phyloP scores from a whole-genome alignment of 345 rosid genomes.

The Syzygium grande region DNA sequence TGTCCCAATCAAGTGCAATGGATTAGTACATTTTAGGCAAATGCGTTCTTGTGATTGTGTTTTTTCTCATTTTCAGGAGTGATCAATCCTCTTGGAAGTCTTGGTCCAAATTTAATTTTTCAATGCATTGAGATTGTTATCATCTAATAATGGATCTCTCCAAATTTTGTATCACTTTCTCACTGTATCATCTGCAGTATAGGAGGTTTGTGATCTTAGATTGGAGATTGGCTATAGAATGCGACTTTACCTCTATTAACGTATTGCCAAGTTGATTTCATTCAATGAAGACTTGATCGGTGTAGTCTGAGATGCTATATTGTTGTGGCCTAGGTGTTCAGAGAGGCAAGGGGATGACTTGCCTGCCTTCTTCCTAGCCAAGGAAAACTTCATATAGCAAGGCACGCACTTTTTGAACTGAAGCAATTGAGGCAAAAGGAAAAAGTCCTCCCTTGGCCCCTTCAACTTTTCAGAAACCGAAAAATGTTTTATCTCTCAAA shows the following conservation, averaged over 20 bases:
- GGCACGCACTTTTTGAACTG: background rate
- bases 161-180: background rate
- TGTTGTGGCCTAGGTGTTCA: background rate
- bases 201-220: background rate
- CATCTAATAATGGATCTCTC: background rate
- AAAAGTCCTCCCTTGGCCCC: background rate
- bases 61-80: background rate
- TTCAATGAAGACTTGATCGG: background rate
- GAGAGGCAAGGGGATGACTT: background rate
- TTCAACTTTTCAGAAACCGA: background rate
- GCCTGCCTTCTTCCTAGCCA: background rate
- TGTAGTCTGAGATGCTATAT: background rate
- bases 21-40: background rate
- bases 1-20: background rate
- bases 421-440: background rate
- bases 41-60: background rate
- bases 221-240: background rate
- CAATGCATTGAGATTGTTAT: background rate
- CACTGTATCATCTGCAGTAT: background rate
- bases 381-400: background rate
- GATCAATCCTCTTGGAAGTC: background rate
- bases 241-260: background rate
- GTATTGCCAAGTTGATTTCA: background rate
- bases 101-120: background rate
- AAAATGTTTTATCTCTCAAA: background rate